phyloP scores from a whole-genome alignment of 2,329 filamentous ascomycete genomes.

The Fusarium incarnatum region DNA sequence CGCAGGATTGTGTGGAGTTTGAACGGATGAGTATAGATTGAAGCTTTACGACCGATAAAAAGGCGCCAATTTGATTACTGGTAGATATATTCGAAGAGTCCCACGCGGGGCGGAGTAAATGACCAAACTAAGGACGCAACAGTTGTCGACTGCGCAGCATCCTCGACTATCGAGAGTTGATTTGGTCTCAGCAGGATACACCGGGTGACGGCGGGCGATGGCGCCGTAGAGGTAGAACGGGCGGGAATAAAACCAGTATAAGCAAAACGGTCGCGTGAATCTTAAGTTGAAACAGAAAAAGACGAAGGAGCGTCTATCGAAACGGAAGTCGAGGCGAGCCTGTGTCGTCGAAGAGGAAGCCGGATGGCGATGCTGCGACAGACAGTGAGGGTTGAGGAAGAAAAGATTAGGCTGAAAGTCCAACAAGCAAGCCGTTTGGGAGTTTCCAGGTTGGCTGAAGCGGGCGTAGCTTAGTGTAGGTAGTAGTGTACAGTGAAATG shows the following conservation, averaged over 20 bases:
- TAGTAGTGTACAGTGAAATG: conserved; percentile 3
- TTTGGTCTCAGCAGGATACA: conserved; percentile 25
- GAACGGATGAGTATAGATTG: conserved; percentile 9
- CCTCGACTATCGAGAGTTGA: conserved; percentile 31
- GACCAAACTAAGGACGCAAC: conserved; percentile 35
- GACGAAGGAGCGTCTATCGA: conserved; percentile 14
- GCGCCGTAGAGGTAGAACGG: conserved; percentile 15
- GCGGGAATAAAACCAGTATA: conserved; percentile 6
- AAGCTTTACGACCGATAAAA: conserved; percentile 16
- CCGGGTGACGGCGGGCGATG: conserved; percentile 27
- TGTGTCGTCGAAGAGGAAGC: conserved; percentile 29
- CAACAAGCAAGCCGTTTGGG: conserved; percentile 26
- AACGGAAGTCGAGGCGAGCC: conserved; percentile 10
- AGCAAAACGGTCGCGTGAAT: conserved; percentile 13
- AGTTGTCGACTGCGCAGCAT: conserved; percentile 36
- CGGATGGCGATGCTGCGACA: conserved; percentile 28
- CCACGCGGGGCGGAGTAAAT: conserved; percentile 19
- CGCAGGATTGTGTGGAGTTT: conserved; percentile 21
- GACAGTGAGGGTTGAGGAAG: conserved; percentile 25
- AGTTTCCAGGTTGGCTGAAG: conserved; percentile 37
- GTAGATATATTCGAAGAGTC: conserved; percentile 16
- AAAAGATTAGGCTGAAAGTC: conserved; percentile 35
- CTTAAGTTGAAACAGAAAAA: conserved; percentile 11
- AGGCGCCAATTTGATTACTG: conserved; percentile 10
- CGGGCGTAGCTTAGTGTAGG: conserved; percentile 32